Percentiles rank a stretch among this genome's conserved stretches.
Conservation (phyloP, 768 basidiomycete genomes). For the Calocybe indica region DNA sequence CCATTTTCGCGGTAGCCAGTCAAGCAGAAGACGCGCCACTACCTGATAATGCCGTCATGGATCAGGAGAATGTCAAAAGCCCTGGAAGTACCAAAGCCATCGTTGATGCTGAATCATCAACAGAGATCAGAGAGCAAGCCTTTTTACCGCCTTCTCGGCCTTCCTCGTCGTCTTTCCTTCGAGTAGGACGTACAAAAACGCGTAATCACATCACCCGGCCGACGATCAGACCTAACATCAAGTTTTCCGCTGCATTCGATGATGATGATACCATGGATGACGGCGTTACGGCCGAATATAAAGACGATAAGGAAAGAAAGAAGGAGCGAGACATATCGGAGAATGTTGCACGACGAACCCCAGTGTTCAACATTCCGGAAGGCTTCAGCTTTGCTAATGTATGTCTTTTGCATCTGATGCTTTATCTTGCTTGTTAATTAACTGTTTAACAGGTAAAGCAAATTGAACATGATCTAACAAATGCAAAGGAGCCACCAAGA, state of each 20-base stretch:
- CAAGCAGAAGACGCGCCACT: slow-evolving; percentile 19
- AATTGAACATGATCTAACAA: slow-evolving; percentile 31
- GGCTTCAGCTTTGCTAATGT: slow-evolving; percentile 68
- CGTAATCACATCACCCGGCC: slow-evolving; percentile 62
- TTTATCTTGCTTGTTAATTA: not conserved
- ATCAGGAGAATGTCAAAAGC: slow-evolving; percentile 14
- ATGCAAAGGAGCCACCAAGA: slow-evolving; percentile 64
- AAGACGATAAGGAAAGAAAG: slow-evolving; percentile 30
- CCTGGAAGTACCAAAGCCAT: slow-evolving; percentile 6
- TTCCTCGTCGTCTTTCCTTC: slow-evolving; percentile 44
- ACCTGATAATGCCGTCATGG: slow-evolving; percentile 25
- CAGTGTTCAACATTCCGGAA: slow-evolving; percentile 52
- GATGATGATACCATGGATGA: slow-evolving; percentile 44
- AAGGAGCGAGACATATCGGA: slow-evolving; percentile 44
- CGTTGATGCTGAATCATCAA: slow-evolving; percentile 11
- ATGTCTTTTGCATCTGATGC: slow-evolving; percentile 16
- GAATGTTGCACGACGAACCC: slow-evolving; percentile 48
- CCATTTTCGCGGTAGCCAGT: slow-evolving; percentile 8
- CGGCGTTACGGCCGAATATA: slow-evolving; percentile 18
- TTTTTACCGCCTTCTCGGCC: not conserved
- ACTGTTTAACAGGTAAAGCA: slow-evolving; percentile 21
- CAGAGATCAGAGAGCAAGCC: slow-evolving; percentile 5
- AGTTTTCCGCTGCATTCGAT: slow-evolving; percentile 65
- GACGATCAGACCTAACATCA: slow-evolving; percentile 35
- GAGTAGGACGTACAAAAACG: slow-evolving; percentile 57